phyloP scores from a whole-genome alignment of 2,329 filamentous ascomycete genomes.

The Kalmusia sp. region DNA sequence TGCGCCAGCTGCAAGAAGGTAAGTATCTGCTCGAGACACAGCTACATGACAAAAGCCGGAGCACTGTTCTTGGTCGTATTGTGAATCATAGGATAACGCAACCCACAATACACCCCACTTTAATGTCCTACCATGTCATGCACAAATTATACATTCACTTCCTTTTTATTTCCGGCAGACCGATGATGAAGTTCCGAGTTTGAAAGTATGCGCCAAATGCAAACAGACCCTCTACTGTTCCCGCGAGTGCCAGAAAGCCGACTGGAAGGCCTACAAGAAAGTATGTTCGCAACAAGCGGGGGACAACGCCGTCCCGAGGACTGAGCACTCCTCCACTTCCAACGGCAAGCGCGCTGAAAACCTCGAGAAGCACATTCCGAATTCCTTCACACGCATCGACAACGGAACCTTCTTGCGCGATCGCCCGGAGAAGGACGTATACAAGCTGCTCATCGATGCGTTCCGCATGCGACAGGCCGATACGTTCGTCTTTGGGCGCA shows the following conservation, averaged over 20 bases:
- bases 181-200: constrained; percentile 10
- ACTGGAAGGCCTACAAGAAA: constrained; percentile 46
- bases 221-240: constrained; percentile 39
- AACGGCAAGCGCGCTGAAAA: constrained; percentile 6
- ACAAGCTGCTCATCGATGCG: constrained; percentile 38
- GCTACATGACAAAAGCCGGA: too few relatives aligned
- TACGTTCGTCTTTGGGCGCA: constrained; percentile 20
- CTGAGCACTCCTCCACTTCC: constrained; percentile 8
- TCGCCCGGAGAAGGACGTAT: constrained; percentile 31
- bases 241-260: constrained; percentile 40
- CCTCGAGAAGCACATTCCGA: constrained; percentile 25
- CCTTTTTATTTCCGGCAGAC: constrained; percentile 29
- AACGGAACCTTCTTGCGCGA: constrained; percentile 32
- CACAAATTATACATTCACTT: too few relatives aligned
- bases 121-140: too few relatives aligned
- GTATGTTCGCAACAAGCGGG: constrained; percentile 21
- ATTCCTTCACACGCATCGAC: constrained; percentile 32
- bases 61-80: too few relatives aligned
- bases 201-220: constrained; percentile 40
- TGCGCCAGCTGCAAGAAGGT: constrained; percentile 2
- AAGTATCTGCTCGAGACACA: too few relatives aligned
- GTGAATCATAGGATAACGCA: too few relatives aligned
- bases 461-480: constrained; percentile 36
- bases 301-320: too few relatives aligned
- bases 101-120: too few relatives aligned